Percentiles rank a stretch among this genome's conserved stretches.
phyloP scores from a whole-genome alignment of 2,329 filamentous ascomycete genomes.

The Cyphellophora attinorum region DNA sequence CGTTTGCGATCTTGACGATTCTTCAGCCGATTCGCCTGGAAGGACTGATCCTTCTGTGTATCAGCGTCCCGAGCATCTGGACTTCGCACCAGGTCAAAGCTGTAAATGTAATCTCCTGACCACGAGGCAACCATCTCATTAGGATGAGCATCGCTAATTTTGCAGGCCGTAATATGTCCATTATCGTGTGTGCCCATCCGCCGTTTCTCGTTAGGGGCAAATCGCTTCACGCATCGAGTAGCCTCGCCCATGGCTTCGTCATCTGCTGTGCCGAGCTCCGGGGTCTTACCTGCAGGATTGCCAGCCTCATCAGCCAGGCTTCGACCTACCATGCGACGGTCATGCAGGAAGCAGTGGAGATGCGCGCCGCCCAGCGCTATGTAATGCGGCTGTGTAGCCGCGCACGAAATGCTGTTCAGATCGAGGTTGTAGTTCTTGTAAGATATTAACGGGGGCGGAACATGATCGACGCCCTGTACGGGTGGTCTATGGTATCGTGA shows the following conservation, averaged over 20 bases:
- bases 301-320: slow-evolving; percentile 48
- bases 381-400: slow-evolving; percentile 57
- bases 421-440: slow-evolving; percentile 55
- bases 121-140: slow-evolving; percentile 61
- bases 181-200: slow-evolving; percentile 44
- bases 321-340: slow-evolving; percentile 57
- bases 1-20: slow-evolving; percentile 41
- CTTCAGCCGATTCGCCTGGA: slow-evolving; percentile 24
- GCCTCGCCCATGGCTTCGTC: slow-evolving; percentile 49
- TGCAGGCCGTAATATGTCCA: slow-evolving; percentile 60
- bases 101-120: slow-evolving; percentile 58
- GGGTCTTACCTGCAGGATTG: slow-evolving; percentile 27
- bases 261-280: slow-evolving; percentile 34
- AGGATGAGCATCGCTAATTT: slow-evolving; percentile 59
- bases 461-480: slow-evolving; percentile 38
- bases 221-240: slow-evolving; percentile 56
- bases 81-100: slow-evolving; percentile 53
- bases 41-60: slow-evolving; percentile 18
- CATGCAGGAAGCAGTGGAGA: slow-evolving; percentile 59
- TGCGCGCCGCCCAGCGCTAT: slow-evolving; percentile 61
- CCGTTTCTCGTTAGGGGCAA: slow-evolving; percentile 52
- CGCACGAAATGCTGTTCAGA: slow-evolving; percentile 60
- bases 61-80: slow-evolving; percentile 42
- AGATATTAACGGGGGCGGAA: slow-evolving; percentile 56
- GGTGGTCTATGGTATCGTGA: slow-evolving; percentile 17